Conservation (phyloP, 352 stramenopile genomes). For the Phytophthora uliginosa region DNA sequence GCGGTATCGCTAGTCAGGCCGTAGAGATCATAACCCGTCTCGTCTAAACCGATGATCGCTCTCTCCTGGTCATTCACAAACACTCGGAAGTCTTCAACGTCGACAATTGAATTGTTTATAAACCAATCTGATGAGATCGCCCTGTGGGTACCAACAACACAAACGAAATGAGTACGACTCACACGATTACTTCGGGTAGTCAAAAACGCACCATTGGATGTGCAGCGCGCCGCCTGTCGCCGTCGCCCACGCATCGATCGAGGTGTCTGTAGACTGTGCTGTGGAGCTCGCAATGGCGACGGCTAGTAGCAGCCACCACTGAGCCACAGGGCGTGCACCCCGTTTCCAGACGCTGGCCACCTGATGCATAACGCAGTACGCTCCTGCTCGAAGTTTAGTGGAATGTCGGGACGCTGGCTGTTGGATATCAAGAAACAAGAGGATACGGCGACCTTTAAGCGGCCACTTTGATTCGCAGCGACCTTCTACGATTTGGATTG, state of each 20-base stretch:
- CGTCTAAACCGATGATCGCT: not conserved
- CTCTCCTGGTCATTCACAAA: constrained; percentile 33
- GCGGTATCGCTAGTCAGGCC: constrained; percentile 46
- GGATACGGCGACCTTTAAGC: constrained; percentile 25
- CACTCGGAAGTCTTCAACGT: constrained; percentile 37
- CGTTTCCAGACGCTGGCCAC: not conserved
- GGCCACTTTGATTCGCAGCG: constrained; percentile 14
- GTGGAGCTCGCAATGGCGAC: constrained; percentile 1
- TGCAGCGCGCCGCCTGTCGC: constrained; percentile 47
- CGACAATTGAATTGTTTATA: constrained; percentile 24
- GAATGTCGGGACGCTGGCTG: not conserved
- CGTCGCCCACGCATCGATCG: constrained; percentile 15
- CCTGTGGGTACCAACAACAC: constrained; percentile 19
- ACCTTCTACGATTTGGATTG: constrained; percentile 4
- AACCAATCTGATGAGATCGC: constrained; percentile 30
- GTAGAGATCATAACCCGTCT: constrained; percentile 36
- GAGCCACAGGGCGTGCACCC: not conserved
- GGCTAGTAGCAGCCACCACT: constrained; percentile 14
- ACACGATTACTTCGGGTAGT: not conserved
- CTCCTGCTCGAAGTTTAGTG: not conserved
- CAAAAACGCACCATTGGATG: constrained; percentile 35
- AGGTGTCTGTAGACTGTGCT: constrained; percentile 14
- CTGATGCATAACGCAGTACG: not conserved
- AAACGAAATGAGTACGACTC: not conserved
- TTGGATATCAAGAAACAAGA: not conserved